Conservation (phyloP, 805 yeast species). For the Starmerella tilneyi region DNA sequence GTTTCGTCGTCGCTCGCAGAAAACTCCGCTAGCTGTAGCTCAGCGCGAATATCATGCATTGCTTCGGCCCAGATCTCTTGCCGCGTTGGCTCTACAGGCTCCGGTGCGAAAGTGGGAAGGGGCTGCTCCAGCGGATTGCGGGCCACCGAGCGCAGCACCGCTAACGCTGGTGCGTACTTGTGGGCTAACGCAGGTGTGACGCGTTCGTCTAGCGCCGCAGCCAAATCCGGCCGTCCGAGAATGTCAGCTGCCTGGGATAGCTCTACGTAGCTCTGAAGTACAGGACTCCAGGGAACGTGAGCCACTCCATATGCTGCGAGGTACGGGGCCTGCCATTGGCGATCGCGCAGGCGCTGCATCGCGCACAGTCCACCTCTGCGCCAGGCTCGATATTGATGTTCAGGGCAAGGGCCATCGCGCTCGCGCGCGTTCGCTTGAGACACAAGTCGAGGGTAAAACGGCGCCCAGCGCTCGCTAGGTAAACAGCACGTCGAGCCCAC, state of each 20-base stretch:
- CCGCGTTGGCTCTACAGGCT: conserved; percentile 1
- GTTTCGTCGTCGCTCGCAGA: not conserved
- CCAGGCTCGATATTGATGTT: not conserved
- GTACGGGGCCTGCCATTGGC: conserved; percentile 12
- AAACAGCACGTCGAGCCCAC: too few relatives aligned
- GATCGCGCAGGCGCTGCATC: conserved; percentile 6
- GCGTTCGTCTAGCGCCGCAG: conserved; percentile 24
- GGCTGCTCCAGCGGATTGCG: conserved; percentile 13
- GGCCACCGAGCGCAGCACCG: conserved; percentile 22
- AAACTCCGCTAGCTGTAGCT: conserved; percentile 1
- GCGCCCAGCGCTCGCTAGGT: too few relatives aligned
- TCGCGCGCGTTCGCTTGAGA: too few relatives aligned
- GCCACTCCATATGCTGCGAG: conserved; percentile 12
- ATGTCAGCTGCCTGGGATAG: conserved; percentile 27
- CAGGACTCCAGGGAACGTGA: conserved; percentile 17
- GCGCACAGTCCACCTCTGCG: not conserved
- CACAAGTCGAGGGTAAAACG: too few relatives aligned
- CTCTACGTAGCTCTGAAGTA: conserved; percentile 19
- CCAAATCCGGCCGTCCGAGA: conserved; percentile 28
- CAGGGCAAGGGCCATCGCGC: conserved; percentile 5
- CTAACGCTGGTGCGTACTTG: conserved; percentile 21
- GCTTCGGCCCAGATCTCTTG: conserved; percentile 4
- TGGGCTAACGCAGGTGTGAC: conserved; percentile 20
- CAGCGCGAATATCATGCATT: not conserved
- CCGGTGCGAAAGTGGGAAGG: conserved; percentile 5